Conservation (phyloP, 768 basidiomycete species). For the Mycena floridula region DNA sequence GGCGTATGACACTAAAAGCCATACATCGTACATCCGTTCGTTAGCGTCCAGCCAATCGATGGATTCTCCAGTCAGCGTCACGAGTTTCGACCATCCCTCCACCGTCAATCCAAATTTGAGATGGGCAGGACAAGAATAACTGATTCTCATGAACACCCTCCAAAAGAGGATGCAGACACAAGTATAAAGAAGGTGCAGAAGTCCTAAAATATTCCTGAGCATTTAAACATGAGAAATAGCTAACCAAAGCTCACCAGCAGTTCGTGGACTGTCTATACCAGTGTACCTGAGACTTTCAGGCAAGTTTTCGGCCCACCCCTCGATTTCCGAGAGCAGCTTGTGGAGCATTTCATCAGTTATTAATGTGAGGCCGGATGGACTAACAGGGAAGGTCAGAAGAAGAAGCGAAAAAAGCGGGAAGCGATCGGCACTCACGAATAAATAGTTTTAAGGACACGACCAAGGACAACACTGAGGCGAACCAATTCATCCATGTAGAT, state of each 20-base stretch:
- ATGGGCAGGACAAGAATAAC: constrained; percentile 85
- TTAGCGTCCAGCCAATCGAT: constrained; percentile 89
- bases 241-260: constrained; percentile 49
- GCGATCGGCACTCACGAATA: constrained; percentile 57
- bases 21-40: constrained; percentile 78
- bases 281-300: constrained; percentile 75
- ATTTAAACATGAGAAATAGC: no score
- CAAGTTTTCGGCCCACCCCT: constrained; percentile 72
- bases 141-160: constrained; percentile 97
- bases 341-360: constrained; percentile 79
- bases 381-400: constrained; percentile 23
- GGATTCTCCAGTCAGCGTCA: constrained; percentile 66
- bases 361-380: constrained; percentile 82
- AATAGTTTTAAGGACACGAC: constrained; percentile 86
- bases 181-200: constrained; percentile 83
- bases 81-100: constrained; percentile 72
- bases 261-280: constrained; percentile 59
- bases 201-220: constrained; percentile 48
- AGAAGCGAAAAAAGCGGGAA: constrained; percentile 5
- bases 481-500: constrained; percentile 89
- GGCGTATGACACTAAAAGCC: constrained; percentile 83
- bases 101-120: constrained; percentile 81
- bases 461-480: constrained; percentile 85
- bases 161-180: constrained; percentile 96
- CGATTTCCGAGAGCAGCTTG: constrained; percentile 55